Base-by-base conservation (phyloP, 805 yeast species). In the Kluyveromyces nonfermentans region DNA sequence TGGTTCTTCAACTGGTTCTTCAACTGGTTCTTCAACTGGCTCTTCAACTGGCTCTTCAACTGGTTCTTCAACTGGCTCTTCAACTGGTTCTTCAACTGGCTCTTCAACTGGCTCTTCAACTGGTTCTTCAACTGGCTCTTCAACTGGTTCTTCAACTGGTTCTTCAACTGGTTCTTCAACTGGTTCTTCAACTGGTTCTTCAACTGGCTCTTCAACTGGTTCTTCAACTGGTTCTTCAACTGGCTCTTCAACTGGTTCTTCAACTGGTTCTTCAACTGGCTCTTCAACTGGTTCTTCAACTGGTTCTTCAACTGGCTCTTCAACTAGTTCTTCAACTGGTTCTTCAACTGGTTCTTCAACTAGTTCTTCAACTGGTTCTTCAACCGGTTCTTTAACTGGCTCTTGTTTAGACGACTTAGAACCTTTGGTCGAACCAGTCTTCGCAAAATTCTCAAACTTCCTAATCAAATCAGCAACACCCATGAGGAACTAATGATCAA, bases 381-480 rank as follows among this genome's bases (percentile, higher is more conserved):
- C 51, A 18, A n/a, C 42, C 33, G 50, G 40, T 15, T 33, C 37
- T 35, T 40, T 42, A 21, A 41, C 37, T 16, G 40, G 17, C 12
- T 25, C 30, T 25, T 25, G 30, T 10, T 14, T 14, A 10, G 12
- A 25, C 7, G 30, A 6, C 30, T 25, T 14, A 6, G 30, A 25
- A 6, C 30, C 12, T 25, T 36, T 16, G 15, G 30, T 21, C 34
- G 15, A 19, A 16, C n/a, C 33, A 31, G 14, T 17, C 36, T 40
- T 52, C 6, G 63, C 50, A 19, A 61, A 50, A 12, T 44, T 57
- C 41, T 63, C 68, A 45, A 63, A 63, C 45, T 61, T 61, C 41
- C 63, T 63, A 37, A 63, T 63, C 45, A 63, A 52, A 44, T 63
- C 68, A 36, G 67, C 65, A 33, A 63, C 68, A 51, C 65, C 68